Evolutionary conservation across 78 protist genomes (phyloP).

Genomic region (Dictyostelium purpureum): DNA sequence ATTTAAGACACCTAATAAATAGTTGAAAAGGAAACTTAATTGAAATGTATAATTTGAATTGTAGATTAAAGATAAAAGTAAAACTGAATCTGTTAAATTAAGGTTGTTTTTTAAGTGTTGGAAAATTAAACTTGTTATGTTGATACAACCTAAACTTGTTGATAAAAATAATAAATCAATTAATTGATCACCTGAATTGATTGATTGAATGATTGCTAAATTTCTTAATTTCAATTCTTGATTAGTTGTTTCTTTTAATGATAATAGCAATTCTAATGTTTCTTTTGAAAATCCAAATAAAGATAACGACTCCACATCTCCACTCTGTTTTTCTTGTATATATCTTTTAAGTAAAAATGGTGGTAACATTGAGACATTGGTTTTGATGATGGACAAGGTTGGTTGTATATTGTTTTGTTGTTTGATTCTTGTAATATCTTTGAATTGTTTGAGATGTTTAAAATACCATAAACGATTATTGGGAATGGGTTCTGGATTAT

Average conservation of each 20-base stretch:
- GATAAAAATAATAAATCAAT: not conserved
- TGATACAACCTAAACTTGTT: not conserved
- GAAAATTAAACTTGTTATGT: not conserved
- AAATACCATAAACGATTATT: not conserved
- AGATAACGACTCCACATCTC: not conserved
- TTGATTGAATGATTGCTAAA: too few relatives aligned
- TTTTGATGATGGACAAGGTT: not conserved
- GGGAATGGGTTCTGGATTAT: not conserved
- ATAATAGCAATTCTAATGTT: not conserved
- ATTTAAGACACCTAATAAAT: not conserved
- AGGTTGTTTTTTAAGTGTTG: not conserved
- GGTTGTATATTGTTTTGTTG: not conserved
- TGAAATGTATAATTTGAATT: not conserved
- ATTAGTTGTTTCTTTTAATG: not conserved
- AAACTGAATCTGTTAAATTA: not conserved
- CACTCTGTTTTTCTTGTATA: not conserved
- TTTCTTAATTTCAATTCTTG: not conserved
- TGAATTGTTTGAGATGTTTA: not conserved
- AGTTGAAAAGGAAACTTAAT: not conserved
- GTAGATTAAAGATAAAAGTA: not conserved
- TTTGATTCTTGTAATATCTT: not conserved
- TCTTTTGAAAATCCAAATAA: constrained; percentile 4
- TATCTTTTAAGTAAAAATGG: not conserved
- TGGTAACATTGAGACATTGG: not conserved
- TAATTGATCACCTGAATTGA: not conserved